These are phyloP conservation scores for Trichoderma breve DNA, from an alignment of 2,329 filamentous ascomycete genomes.

Conservation along the genomic window DNA sequence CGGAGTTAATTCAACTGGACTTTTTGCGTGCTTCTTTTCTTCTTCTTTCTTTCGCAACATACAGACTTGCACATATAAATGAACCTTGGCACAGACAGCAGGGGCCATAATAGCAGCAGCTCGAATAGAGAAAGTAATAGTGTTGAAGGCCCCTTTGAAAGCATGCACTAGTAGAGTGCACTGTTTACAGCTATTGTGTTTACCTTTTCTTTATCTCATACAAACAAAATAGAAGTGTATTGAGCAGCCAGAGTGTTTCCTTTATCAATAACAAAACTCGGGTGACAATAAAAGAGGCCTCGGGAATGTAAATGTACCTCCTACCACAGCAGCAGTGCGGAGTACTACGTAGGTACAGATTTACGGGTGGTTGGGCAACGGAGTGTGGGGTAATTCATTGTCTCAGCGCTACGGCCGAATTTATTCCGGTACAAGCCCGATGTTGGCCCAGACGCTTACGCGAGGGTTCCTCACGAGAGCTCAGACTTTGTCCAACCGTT, in stretches of 20 bases:
- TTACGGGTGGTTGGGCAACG: background rate
- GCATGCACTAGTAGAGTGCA: background rate
- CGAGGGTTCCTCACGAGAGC: constrained; percentile 25
- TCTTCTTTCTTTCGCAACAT: constrained; percentile 1
- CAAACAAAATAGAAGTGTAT: background rate
- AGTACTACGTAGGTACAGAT: background rate
- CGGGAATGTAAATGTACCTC: background rate
- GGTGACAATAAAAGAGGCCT: background rate
- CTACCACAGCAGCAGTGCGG: background rate
- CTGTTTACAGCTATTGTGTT: background rate
- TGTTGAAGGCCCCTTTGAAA: background rate
- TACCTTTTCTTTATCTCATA: background rate
- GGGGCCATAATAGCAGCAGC: background rate
- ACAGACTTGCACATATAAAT: constrained; percentile 9
- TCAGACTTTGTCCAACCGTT: constrained; percentile 28
- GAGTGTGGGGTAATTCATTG: background rate
- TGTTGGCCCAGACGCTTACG: constrained; percentile 18
- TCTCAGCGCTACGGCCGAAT: constrained; percentile 18
- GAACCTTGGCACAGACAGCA: background rate
- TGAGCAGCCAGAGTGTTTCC: background rate
- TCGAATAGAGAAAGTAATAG: background rate
- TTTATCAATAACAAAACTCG: background rate
- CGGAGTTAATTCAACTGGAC: constrained; percentile 22
- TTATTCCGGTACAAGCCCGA: constrained; percentile 26
- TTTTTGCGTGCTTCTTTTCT: constrained; percentile 1